phyloP scores from a whole-genome alignment of 345 rosid species.

The Salix udensis region DNA sequence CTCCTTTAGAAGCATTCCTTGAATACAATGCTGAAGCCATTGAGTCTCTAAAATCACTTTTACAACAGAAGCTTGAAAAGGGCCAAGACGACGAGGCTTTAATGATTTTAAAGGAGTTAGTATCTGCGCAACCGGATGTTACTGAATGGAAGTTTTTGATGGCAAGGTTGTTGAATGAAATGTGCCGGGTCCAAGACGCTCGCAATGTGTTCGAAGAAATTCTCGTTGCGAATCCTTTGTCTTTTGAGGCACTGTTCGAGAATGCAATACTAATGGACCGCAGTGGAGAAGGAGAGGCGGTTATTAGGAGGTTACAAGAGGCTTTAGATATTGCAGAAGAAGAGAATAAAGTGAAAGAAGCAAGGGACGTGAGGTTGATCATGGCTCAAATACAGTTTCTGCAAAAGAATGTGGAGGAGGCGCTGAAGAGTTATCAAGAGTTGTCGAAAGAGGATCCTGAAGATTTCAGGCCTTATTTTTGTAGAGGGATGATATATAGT shows the following conservation, averaged over 20 bases:
- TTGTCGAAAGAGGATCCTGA: conserved; percentile 64
- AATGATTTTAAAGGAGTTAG: conserved; percentile 41
- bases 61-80: conserved; percentile 65
- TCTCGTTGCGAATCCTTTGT: conserved; percentile 60
- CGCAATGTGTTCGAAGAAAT: conserved; percentile 82
- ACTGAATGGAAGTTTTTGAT: conserved; percentile 71
- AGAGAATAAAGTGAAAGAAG: conserved; percentile 60
- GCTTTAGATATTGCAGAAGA: conserved; percentile 60
- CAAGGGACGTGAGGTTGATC: conserved; percentile 73
- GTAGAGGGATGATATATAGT: conserved; percentile 77
- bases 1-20: conserved; percentile 42
- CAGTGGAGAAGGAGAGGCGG: conserved; percentile 72
- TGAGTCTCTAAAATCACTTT: conserved; percentile 47
- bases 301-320: conserved; percentile 58
- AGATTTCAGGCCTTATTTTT: conserved; percentile 80
- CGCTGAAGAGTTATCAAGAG: conserved; percentile 64
- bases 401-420: conserved; percentile 81
- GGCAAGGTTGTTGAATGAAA: conserved; percentile 54
- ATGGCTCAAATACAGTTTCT: conserved; percentile 81
- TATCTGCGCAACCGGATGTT: conserved; percentile 51
- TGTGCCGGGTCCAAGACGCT: conserved; percentile 59
- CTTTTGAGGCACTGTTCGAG: conserved; percentile 89
- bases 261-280: conserved; percentile 79
- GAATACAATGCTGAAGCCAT: conserved; percentile 50
- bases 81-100: conserved; percentile 76